Evolutionary conservation across 139 green algal species (phyloP), one percentile per base, ranked within the genome.

Genomic region (Diplosphaera chodatii): DNA sequence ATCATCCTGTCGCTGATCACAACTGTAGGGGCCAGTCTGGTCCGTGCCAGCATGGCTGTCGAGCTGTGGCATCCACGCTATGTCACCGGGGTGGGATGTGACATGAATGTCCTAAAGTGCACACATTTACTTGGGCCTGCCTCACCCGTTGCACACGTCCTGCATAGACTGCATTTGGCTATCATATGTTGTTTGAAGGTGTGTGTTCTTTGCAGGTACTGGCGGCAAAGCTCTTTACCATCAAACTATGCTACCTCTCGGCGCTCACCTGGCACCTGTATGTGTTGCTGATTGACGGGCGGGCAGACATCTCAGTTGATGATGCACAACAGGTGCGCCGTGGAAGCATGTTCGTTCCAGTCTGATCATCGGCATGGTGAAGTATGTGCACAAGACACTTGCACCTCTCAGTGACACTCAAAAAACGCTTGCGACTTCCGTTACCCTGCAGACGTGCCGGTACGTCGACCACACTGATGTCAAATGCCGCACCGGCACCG

Each of bases 231-330:
- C 70, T 78, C 23, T 77, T 83, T 32, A 69, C 66, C 21, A 74
- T 83, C 41, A 83, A 83, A 64, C n/a, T 66, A 4, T 77, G 80
- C 69, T 78, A 76, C 32, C 31, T 79, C 32, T 69, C 37, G 4
- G 69, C 72, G 18, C 32, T 83, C 21, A 66, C 74, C 15, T 83
- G 75, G 66, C 66, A 75, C 32, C 40, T 83, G 15, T 83, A 78
- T 30, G 1, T 37, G 21, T 18, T 59, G 48, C 48, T 59, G 13
- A 59, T 59, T 25, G 18, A 59, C 18, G 48, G 48, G 48, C 48
- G 48, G 8, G 13, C 48, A 59, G 25, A 25, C 16, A 25, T 59
- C 10, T n/a, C 48, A 21, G 3, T 59, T 25, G 48, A 59, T 3
- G 25, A 25, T 18, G 22, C 48, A 23, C 48, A 59, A 18, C 48